Percentiles rank a stretch among this genome's conserved stretches.
phyloP scores from a whole-genome alignment of 2,329 filamentous ascomycete genomes.

The Cercospora zeina region DNA sequence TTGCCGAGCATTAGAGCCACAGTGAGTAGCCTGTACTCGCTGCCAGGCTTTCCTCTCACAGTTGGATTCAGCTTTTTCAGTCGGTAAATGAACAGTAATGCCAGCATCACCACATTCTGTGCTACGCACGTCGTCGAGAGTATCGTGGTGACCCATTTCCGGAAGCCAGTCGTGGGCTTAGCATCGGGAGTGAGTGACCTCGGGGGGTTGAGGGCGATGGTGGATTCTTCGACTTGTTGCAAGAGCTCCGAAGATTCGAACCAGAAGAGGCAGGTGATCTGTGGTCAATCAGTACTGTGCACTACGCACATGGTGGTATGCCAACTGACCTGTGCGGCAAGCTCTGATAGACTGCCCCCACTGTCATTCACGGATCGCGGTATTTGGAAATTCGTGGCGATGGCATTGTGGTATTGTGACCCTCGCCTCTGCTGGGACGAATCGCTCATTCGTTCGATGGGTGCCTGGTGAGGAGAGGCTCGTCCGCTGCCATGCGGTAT shows the following conservation, averaged over 20 bases:
- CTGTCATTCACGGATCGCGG: slow-evolving; percentile 72
- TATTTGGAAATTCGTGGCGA: slow-evolving; percentile 63
- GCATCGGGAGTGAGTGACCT: slow-evolving; percentile 67
- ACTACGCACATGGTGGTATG: not conserved
- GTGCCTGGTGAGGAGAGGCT: slow-evolving; percentile 30
- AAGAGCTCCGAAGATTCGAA: slow-evolving; percentile 86
- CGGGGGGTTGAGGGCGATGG: slow-evolving; percentile 38
- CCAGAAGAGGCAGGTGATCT: slow-evolving; percentile 98
- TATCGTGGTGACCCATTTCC: slow-evolving; percentile 90
- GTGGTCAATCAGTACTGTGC: slow-evolving; percentile 19
- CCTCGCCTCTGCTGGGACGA: slow-evolving; percentile 23
- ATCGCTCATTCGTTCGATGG: slow-evolving; percentile 19
- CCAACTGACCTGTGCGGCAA: slow-evolving; percentile 71
- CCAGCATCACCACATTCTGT: slow-evolving; percentile 88
- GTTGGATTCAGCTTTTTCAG: slow-evolving; percentile 86
- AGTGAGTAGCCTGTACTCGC: slow-evolving; percentile 88
- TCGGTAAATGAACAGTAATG: slow-evolving; percentile 87
- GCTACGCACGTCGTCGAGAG: slow-evolving; percentile 93
- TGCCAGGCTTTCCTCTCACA: slow-evolving; percentile 88
- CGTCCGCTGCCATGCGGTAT: slow-evolving; percentile 25
- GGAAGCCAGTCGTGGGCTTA: slow-evolving; percentile 74
- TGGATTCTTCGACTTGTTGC: slow-evolving; percentile 65
- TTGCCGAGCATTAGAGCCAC: slow-evolving; percentile 97
- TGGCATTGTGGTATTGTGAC: slow-evolving; percentile 41
- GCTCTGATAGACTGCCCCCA: slow-evolving; percentile 76